Conservation (phyloP, 2,329 filamentous ascomycete species). For the Stromatinia cepivora region DNA sequence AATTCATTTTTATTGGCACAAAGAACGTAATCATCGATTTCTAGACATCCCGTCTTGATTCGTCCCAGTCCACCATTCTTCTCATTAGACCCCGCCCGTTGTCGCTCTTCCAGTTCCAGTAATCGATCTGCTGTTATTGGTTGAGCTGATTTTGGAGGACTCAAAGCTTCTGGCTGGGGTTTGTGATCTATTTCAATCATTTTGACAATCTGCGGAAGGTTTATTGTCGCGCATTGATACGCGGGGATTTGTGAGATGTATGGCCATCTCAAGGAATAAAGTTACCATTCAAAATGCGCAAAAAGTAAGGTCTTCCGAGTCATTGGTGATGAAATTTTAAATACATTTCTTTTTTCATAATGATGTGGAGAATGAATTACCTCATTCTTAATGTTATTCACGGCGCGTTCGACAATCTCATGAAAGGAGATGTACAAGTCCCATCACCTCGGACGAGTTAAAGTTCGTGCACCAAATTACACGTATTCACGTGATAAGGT, state of each 20-base stretch:
- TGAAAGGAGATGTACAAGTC: background rate
- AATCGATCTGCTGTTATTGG: slow-evolving; percentile 35
- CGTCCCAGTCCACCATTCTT: slow-evolving; percentile 8
- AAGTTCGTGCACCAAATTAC: background rate
- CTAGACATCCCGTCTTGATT: slow-evolving; percentile 34
- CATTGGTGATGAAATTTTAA: background rate
- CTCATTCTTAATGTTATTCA: background rate
- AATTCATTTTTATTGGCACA: slow-evolving; percentile 27
- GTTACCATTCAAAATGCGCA: background rate
- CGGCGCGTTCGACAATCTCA: background rate
- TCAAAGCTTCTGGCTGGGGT: slow-evolving; percentile 30
- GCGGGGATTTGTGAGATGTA: background rate
- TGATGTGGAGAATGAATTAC: background rate
- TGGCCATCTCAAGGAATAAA: background rate
- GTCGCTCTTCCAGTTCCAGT: slow-evolving; percentile 32
- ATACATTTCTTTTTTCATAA: background rate
- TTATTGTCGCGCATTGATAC: background rate
- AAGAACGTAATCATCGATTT: slow-evolving; percentile 31
- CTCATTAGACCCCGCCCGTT: slow-evolving; percentile 29
- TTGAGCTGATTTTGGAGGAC: slow-evolving; percentile 29
- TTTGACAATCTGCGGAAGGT: background rate
- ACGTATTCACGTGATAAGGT: background rate
- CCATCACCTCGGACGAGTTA: background rate
- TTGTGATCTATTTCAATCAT: slow-evolving; percentile 29
- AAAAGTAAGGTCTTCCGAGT: background rate